Evolutionary conservation across 352 stramenopile species (phyloP).

Genomic region (Peronosclerospora sorghi): DNA sequence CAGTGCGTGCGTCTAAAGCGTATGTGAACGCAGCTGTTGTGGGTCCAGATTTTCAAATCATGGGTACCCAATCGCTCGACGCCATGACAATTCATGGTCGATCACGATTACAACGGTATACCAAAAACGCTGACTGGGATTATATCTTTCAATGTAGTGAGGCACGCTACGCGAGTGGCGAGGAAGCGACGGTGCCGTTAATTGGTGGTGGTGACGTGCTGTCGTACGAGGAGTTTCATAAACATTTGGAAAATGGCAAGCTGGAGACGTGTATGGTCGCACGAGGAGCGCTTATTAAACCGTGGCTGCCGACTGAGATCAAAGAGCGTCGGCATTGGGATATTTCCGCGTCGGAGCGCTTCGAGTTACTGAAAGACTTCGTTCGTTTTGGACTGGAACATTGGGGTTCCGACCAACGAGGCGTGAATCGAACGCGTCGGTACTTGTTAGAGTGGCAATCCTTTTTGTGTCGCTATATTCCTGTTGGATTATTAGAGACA

Average conservation of each 20-base stretch:
- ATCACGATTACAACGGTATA: slow-evolving; percentile 95
- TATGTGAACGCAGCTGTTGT: slow-evolving; percentile 79
- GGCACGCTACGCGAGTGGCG: slow-evolving; percentile 14
- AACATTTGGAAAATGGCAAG: slow-evolving; percentile 72
- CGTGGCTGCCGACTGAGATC: slow-evolving; percentile 98
- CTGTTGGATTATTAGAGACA: slow-evolving; percentile 92
- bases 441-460: slow-evolving; percentile 99
- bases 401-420: slow-evolving; percentile 97
- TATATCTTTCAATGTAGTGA: slow-evolving; percentile 91
- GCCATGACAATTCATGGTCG: slow-evolving; percentile 92
- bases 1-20: slow-evolving; percentile 30
- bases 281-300: slow-evolving; percentile 96
- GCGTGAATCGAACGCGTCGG: slow-evolving; percentile 94
- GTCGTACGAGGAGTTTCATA: slow-evolving; percentile 75
- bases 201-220: slow-evolving; percentile 89
- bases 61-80: slow-evolving; percentile 50
- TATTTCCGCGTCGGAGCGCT: slow-evolving; percentile 91
- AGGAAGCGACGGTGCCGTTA: slow-evolving; percentile 62
- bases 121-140: slow-evolving; percentile 96
- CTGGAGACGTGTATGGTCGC: slow-evolving; percentile 86
- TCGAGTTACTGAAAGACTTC: slow-evolving; percentile 97
- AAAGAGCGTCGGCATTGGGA: slow-evolving; percentile 96
- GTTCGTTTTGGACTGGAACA: slow-evolving; percentile 96
- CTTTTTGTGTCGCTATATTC: slow-evolving; percentile 97
- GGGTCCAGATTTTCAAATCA: slow-evolving; percentile 57